Base-by-base conservation (phyloP, 2,329 filamentous ascomycete genomes). In the Samsoniella hepiali region DNA sequence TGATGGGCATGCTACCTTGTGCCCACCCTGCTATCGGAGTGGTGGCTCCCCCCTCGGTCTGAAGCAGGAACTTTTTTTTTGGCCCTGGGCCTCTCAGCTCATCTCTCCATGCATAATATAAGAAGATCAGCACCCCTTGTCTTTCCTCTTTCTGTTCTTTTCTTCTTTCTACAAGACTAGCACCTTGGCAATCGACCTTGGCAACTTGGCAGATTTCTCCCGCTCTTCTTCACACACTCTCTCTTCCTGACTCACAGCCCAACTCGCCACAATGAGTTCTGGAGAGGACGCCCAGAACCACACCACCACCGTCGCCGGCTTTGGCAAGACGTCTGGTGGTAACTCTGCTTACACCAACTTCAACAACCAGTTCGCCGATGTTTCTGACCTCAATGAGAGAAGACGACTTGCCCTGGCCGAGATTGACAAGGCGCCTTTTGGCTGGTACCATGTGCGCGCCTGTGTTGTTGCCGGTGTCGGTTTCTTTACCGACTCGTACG, bases 401-500 rank as follows among this genome's bases (percentile, higher is more conserved):
- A 84, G 91, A 68, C 85, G 91, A 67, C 85, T 91, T 38, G 91
- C 91, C 49, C 88, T 95, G 59, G 89, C 90, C 44, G 89, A 93
- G 76, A 89, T 94, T 69, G 91, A 94, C 79, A 89, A 89, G 78
- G 90, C 90, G 10, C 88, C 88, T 3, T 93, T 94, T 65, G 89
- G 91, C 71, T 94, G 91, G 90, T 91, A 93, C 73, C 91, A 95
- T 72, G 85, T 93, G 64, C 85, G 91, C 47, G 89, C 91, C 64
- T 84, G 91, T 61, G 78, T 91, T 9, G 91, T 94, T 31, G 91
- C 91, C 36, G 91, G 91, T 70, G 89, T 94, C 66, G 91, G 91
- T 69, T 95, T 96, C 85, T 95, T 95, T 77, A 94, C 91, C 17
- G 91, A 94, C 73, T 90, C 90, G 3, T 94, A 93, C 76, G 88